Evolutionary conservation across 2,329 filamentous ascomycete species (phyloP).

Genomic region (Cordyceps pruinosa): DNA sequence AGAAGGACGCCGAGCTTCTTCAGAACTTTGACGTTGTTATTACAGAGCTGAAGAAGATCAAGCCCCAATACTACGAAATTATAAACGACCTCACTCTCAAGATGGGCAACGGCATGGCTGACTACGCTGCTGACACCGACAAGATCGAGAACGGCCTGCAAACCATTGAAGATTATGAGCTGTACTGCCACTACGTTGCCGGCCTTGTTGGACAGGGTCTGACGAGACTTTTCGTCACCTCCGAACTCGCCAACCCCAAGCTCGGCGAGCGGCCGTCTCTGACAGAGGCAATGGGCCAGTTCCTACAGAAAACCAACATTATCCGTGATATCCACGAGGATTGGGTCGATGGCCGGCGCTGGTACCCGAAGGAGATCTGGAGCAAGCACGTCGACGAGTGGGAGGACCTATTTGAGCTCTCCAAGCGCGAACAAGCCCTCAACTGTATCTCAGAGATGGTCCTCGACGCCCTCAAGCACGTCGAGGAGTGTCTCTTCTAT

Average conservation of each 20-base stretch:
- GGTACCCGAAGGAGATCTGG: constrained; percentile 97
- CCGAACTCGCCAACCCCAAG: constrained; percentile 77
- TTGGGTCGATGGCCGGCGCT: constrained; percentile 75
- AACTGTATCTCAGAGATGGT: constrained; percentile 92
- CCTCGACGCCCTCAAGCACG: constrained; percentile 76
- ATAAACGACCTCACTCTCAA: constrained; percentile 87
- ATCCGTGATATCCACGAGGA: constrained; percentile 94
- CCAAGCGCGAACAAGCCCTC: constrained; percentile 69
- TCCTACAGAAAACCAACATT: constrained; percentile 97
- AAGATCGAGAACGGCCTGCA: constrained; percentile 73
- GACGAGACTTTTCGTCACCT: constrained; percentile 83
- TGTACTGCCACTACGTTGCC: constrained; percentile 98
- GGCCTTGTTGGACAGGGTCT: constrained; percentile 93
- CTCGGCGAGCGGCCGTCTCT: constrained; percentile 72
- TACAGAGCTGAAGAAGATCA: constrained; percentile 79
- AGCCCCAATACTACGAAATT: constrained; percentile 74
- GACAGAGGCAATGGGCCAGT: constrained; percentile 93
- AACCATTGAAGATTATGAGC: constrained; percentile 82
- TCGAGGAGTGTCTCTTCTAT: constrained; percentile 94
- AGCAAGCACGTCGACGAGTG: constrained; percentile 87
- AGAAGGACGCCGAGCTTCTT: constrained; percentile 89
- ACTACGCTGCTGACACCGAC: constrained; percentile 81
- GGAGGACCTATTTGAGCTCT: constrained; percentile 80
- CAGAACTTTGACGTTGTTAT: constrained; percentile 89
- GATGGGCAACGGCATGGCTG: constrained; percentile 99